Conservation (phyloP, 139 green algal species). For the Dunaliella sp. region DNA sequence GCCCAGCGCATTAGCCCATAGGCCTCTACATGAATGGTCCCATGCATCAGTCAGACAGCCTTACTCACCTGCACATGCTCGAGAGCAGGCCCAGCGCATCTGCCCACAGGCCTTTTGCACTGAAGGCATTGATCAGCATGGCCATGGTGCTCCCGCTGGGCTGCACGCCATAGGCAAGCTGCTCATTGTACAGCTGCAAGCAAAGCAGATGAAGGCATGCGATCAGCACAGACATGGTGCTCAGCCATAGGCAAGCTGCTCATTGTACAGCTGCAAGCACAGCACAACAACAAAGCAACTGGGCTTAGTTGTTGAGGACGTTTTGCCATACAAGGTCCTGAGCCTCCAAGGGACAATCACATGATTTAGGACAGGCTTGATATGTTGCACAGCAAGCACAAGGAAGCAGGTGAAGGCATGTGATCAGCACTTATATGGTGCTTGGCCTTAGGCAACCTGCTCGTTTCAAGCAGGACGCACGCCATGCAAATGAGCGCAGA, state of each 20-base stretch:
- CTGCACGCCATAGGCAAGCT: slow-evolving; percentile 27
- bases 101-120: slow-evolving; percentile 20
- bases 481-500: too few species aligned
- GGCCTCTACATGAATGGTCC: too few species aligned
- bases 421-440: too few species aligned
- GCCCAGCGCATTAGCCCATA: too few species aligned
- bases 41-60: too few species aligned
- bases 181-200: slow-evolving; percentile 33
- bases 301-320: neutral
- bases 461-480: too few species aligned
- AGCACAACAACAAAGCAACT: neutral
- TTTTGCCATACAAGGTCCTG: neutral
- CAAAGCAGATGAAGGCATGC: neutral
- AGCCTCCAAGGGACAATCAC: neutral
- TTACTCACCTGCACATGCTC: neutral
- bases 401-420: too few species aligned
- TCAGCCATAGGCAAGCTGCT: neutral
- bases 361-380: neutral
- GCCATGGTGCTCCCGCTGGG: slow-evolving; percentile 28
- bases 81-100: slow-evolving; percentile 22
- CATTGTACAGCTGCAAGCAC: neutral
- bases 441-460: too few species aligned
- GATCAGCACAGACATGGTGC: neutral
- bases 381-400: too few species aligned
- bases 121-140: slow-evolving; percentile 34